Evolutionary conservation across 371 early-diverging fungal genomes (phyloP).

Genomic region (Mortierella sp.): DNA sequence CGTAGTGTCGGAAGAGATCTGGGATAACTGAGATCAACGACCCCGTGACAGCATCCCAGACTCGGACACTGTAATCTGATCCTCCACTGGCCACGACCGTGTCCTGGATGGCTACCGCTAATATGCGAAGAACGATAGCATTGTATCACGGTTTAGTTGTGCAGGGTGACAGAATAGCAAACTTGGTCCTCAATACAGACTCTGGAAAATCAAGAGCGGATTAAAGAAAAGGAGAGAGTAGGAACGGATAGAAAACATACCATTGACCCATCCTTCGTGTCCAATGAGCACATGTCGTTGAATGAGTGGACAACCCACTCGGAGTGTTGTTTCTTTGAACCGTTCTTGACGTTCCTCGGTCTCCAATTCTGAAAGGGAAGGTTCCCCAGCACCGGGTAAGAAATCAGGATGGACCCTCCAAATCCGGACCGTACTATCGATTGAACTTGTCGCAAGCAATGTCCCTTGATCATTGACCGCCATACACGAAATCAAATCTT

Average conservation of each 20-base stretch:
- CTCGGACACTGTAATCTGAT: constrained; percentile 57
- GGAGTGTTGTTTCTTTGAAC: constrained; percentile 7
- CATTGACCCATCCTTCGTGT: constrained; percentile 47
- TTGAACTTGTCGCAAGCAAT: constrained; percentile 26
- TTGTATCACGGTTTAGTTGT: too few species aligned
- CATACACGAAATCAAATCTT: constrained; percentile 36
- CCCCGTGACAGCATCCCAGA: constrained; percentile 56
- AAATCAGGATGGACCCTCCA: constrained; percentile 20
- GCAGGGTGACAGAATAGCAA: too few species aligned
- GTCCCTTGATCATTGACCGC: constrained; percentile 36
- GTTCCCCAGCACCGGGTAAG: too few species aligned
- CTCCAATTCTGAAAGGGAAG: background rate
- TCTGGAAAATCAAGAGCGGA: background rate
- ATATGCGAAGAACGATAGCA: background rate
- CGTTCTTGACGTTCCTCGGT: background rate
- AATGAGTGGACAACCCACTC: constrained; percentile 21
- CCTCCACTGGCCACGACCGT: constrained; percentile 39
- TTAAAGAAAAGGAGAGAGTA: too few species aligned
- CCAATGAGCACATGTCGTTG: constrained; percentile 17
- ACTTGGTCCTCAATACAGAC: background rate
- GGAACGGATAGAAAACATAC: constrained; percentile 16
- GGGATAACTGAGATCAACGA: constrained; percentile 14
- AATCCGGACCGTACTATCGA: constrained; percentile 35
- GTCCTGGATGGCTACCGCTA: constrained; percentile 40
- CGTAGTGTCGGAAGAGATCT: constrained; percentile 20